Percentiles rank a stretch among this genome's conserved stretches.
These are phyloP conservation scores for Starmerella khaoyaiensis DNA, from an alignment of 805 yeast genomes.

Conservation along the genomic window DNA sequence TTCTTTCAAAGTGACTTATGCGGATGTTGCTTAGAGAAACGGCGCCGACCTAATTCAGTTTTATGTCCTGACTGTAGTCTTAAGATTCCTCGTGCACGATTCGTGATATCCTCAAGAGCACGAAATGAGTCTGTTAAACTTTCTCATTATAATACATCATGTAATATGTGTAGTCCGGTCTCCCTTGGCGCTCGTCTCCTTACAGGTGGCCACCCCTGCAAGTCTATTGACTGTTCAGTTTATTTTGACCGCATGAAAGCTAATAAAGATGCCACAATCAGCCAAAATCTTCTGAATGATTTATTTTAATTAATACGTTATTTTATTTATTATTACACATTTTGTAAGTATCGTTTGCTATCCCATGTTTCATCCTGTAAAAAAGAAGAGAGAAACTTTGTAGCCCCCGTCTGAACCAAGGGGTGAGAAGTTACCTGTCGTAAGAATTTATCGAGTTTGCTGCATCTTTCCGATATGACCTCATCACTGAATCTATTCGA, in stretches of 20 bases:
- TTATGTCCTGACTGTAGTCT: constrained; percentile 11
- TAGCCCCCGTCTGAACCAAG: constrained; percentile 64
- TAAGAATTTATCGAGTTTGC: constrained; percentile 72
- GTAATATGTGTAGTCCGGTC: constrained; percentile 15
- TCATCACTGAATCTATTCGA: constrained; percentile 68
- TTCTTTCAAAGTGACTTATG: constrained; percentile 14
- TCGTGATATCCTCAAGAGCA: constrained; percentile 8
- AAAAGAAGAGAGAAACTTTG: constrained; percentile 63
- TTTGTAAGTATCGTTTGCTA: constrained; percentile 23
- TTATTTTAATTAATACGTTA: neutral
- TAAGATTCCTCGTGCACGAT: constrained; percentile 10
- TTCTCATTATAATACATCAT: constrained; percentile 3
- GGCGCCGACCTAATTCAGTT: constrained; percentile 1
- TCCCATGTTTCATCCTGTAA: constrained; percentile 82
- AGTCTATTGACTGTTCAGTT: constrained; percentile 19
- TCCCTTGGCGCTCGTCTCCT: neutral
- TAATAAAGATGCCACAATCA: neutral
- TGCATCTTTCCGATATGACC: constrained; percentile 69
- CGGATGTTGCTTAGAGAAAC: constrained; percentile 11
- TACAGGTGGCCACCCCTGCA: constrained; percentile 12
- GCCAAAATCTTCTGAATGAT: neutral
- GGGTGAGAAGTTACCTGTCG: constrained; percentile 84
- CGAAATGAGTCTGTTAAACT: constrained; percentile 6
- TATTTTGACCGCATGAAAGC: constrained; percentile 17
- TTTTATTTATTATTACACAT: too few relatives aligned